Conservation (phyloP, 805 yeast genomes). For the Cyberlindnera nakhonratchasimensis region DNA sequence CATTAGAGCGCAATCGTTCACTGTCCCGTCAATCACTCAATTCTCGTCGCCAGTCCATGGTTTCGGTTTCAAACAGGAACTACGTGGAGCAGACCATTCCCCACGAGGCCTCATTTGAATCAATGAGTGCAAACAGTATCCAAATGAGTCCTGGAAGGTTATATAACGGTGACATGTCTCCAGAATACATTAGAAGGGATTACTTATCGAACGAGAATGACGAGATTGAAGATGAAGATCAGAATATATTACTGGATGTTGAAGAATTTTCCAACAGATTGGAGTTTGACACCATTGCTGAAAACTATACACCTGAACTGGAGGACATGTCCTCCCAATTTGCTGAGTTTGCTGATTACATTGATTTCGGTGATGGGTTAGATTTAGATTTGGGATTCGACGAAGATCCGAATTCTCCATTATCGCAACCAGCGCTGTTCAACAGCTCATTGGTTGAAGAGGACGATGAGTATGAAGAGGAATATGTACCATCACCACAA, state of each 20-base stretch:
- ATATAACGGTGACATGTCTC: slow-evolving; percentile 17
- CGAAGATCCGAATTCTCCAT: slow-evolving; percentile 11
- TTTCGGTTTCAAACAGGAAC: slow-evolving; percentile 19
- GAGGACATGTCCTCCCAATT: slow-evolving; percentile 35
- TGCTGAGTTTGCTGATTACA: slow-evolving; percentile 43
- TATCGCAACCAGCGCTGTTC: slow-evolving; percentile 19
- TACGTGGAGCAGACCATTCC: slow-evolving; percentile 21
- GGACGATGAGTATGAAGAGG: background rate
- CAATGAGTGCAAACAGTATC: slow-evolving; percentile 8
- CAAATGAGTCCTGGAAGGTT: slow-evolving; percentile 12
- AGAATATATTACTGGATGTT: slow-evolving; percentile 26
- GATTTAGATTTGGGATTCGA: slow-evolving; percentile 33
- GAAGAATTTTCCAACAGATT: slow-evolving; percentile 26
- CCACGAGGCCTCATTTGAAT: slow-evolving; percentile 10
- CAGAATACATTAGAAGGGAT: slow-evolving; percentile 35
- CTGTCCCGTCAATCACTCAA: slow-evolving; percentile 40
- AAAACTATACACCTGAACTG: slow-evolving; percentile 6
- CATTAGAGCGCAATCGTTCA: slow-evolving; percentile 63
- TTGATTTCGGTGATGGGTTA: slow-evolving; percentile 43
- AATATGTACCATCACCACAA: slow-evolving; percentile 9
- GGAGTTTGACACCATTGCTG: slow-evolving; percentile 19
- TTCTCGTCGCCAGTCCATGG: slow-evolving; percentile 23
- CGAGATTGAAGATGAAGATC: slow-evolving; percentile 8
- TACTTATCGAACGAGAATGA: slow-evolving; percentile 7
- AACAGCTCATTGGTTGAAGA: slow-evolving; percentile 2